phyloP scores from a whole-genome alignment of 306 rosid species.

The Chamaecrista fasciculata region DNA sequence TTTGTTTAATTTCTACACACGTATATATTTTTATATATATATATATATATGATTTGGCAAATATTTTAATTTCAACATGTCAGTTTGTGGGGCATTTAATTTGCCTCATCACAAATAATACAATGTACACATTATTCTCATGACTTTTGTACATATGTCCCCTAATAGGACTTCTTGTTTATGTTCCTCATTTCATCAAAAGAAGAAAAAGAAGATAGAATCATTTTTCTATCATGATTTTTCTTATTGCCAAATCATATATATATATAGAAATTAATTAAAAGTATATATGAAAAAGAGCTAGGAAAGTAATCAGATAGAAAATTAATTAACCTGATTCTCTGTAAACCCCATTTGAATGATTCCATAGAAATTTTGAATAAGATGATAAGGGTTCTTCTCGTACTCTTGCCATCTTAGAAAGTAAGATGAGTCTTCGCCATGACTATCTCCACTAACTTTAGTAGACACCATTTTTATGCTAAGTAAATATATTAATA shows the following conservation, averaged over 20 bases:
- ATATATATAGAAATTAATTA: too few relatives aligned
- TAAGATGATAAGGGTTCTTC: slow-evolving; percentile 67
- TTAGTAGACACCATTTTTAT: slow-evolving; percentile 61
- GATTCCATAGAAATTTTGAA: slow-evolving; percentile 66
- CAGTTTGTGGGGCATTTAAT: slow-evolving; percentile 4
- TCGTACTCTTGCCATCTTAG: slow-evolving; percentile 77
- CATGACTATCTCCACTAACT: slow-evolving; percentile 62
- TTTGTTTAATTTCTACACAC: too few relatives aligned
- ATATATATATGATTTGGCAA: too few relatives aligned
- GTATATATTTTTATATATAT: too few relatives aligned
- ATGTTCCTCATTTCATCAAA: neutral
- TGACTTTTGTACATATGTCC: neutral
- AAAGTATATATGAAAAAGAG: too few relatives aligned
- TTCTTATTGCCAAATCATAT: too few relatives aligned
- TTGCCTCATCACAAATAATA: too few relatives aligned
- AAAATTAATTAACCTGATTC: slow-evolving; percentile 53
- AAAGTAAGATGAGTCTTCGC: slow-evolving; percentile 81
- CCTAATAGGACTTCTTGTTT: neutral
- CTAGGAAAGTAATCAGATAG: too few relatives aligned
- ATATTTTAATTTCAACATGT: neutral
- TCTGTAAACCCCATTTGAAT: slow-evolving; percentile 97
- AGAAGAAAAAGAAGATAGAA: too few relatives aligned
- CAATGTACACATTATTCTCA: neutral
- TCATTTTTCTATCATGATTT: too few relatives aligned
- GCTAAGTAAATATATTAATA: neutral